A percentile compares a stretch with the other conserved stretches of the same genome.
These are phyloP conservation scores for Globisporangium middletonii DNA, from an alignment of 352 stramenopile genomes.

Conservation along the genomic window DNA sequence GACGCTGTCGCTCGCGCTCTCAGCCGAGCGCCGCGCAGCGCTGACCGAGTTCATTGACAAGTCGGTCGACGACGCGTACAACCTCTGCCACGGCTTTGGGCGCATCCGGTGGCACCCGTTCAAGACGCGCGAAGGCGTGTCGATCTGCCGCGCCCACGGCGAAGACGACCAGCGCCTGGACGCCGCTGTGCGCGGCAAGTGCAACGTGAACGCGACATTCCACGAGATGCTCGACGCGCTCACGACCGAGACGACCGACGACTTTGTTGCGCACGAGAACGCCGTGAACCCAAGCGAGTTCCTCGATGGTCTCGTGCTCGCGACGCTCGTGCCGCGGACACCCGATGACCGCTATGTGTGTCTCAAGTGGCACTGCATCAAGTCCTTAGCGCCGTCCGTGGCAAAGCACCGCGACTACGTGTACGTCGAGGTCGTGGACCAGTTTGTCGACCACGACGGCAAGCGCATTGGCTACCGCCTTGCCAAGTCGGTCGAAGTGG, in stretches of 20 bases:
- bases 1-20: slow-evolving; percentile 3
- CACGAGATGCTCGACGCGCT: slow-evolving; percentile 73
- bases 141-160: slow-evolving; percentile 57
- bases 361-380: slow-evolving; percentile 79
- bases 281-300: slow-evolving; percentile 70
- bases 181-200: slow-evolving; percentile 62
- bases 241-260: slow-evolving; percentile 60
- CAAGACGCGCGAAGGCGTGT: slow-evolving; percentile 58
- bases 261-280: slow-evolving; percentile 61
- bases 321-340: slow-evolving; percentile 61
- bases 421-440: slow-evolving; percentile 80
- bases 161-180: slow-evolving; percentile 62
- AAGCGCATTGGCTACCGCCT: slow-evolving; percentile 64
- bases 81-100: slow-evolving; percentile 71
- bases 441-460: slow-evolving; percentile 59
- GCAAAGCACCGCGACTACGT: slow-evolving; percentile 78
- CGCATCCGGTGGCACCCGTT: slow-evolving; percentile 65
- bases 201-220: slow-evolving; percentile 68
- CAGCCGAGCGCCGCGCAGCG: slow-evolving; percentile 13
- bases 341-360: slow-evolving; percentile 64
- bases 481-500: slow-evolving; percentile 68
- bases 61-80: slow-evolving; percentile 76
- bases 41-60: slow-evolving; percentile 74
- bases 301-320: slow-evolving; percentile 70
- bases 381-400: slow-evolving; percentile 63